phyloP scores from a whole-genome alignment of 768 basidiomycete genomes.

The Nevesoporus exiguus region DNA sequence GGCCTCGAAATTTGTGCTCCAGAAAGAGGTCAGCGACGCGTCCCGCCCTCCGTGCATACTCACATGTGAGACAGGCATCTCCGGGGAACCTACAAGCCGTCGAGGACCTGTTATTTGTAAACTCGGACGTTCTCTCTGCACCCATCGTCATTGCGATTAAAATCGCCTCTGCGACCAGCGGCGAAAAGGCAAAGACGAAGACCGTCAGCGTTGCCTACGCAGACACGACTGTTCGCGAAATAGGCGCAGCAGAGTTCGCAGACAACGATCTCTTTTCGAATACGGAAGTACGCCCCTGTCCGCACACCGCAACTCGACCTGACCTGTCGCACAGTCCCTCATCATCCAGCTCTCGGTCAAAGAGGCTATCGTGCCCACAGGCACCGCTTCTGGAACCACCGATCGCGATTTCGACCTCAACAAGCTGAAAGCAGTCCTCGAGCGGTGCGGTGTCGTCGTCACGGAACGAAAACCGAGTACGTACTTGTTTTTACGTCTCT shows the following conservation, averaged over 20 bases:
- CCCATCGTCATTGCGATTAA: conserved; percentile 92
- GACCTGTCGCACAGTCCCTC: conserved; percentile 58
- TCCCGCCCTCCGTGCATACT: neutral
- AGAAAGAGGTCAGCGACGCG: conserved; percentile 62
- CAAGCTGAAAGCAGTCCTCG: conserved; percentile 82
- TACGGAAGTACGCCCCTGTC: conserved; percentile 63
- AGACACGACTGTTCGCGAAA: conserved; percentile 78
- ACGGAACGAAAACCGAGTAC: conserved; percentile 86
- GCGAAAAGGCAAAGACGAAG: conserved; percentile 59
- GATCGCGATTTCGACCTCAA: conserved; percentile 85
- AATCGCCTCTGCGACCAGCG: conserved; percentile 51
- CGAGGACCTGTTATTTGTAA: conserved; percentile 82
- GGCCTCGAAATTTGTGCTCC: conserved; percentile 67
- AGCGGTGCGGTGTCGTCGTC: conserved; percentile 85
- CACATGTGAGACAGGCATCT: conserved; percentile 51
- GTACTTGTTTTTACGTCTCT: conserved; percentile 18
- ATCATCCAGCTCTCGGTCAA: conserved; percentile 97
- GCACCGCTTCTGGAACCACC: conserved; percentile 66
- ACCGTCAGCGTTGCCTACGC: conserved; percentile 87
- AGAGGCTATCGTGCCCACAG: conserved; percentile 81
- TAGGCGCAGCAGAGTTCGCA: conserved; percentile 88
- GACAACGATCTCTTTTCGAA: conserved; percentile 97
- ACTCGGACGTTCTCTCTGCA: conserved; percentile 74
- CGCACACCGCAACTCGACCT: neutral
- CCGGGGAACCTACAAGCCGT: conserved; percentile 69